A percentile compares a stretch with the other conserved stretches of the same genome.
These are phyloP conservation scores for Mimosa bimucronata DNA, from an alignment of 306 rosid genomes.

Conservation along the genomic window DNA sequence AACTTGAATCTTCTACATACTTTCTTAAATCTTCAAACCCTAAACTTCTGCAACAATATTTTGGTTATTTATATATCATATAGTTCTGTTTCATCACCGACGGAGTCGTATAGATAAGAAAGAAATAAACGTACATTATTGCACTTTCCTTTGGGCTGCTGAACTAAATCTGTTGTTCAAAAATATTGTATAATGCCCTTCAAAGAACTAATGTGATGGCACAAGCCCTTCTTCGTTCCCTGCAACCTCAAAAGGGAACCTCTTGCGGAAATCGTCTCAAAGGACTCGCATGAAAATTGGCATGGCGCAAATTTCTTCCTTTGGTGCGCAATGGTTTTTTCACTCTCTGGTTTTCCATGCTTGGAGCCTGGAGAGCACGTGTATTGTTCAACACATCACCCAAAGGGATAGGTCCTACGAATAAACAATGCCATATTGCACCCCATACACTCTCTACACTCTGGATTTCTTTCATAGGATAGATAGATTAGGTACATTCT, in stretches of 20 bases:
- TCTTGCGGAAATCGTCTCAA: background rate
- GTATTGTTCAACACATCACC: background rate
- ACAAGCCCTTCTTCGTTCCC: background rate
- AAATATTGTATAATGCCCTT: background rate
- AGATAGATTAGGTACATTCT: background rate
- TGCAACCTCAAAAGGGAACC: background rate
- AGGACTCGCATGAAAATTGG: background rate
- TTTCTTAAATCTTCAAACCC: slow-evolving; percentile 21
- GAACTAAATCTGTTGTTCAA: slow-evolving; percentile 14
- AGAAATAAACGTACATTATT: slow-evolving; percentile 35
- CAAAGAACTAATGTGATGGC: background rate
- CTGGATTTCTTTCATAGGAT: background rate
- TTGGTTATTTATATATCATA: slow-evolving; percentile 49
- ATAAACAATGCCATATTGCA: background rate
- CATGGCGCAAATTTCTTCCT: slow-evolving; percentile 1
- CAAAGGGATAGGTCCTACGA: background rate
- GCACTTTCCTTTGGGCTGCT: slow-evolving; percentile 34
- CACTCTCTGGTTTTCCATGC: background rate
- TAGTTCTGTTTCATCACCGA: slow-evolving; percentile 51
- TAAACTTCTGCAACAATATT: slow-evolving; percentile 18
- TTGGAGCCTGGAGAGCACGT: background rate
- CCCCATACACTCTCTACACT: background rate
- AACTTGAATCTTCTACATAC: slow-evolving; percentile 9
- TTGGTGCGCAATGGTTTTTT: background rate
- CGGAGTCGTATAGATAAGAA: slow-evolving; percentile 42